Evolutionary conservation across 2,329 filamentous ascomycete genomes (phyloP).

Genomic region (Fusarium heterosporum): DNA sequence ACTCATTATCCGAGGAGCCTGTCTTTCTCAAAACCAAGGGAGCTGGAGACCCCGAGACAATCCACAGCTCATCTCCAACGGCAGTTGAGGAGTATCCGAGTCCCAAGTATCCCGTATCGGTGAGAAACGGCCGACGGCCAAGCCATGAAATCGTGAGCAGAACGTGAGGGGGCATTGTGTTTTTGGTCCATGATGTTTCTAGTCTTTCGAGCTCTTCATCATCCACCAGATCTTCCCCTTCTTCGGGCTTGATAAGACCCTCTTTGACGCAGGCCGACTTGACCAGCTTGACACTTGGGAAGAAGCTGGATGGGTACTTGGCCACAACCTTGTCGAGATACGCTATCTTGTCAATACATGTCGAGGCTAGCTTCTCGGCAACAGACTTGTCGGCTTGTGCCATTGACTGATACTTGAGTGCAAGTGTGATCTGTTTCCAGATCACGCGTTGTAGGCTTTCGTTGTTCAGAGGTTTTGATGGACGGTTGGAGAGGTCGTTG

Average conservation of each 20-base stretch:
- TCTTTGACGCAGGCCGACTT: background rate
- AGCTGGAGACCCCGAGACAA: background rate
- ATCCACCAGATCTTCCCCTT: fast-evolving
- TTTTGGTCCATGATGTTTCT: fast-evolving
- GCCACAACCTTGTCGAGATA: background rate
- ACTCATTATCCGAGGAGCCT: fast-evolving
- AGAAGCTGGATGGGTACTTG: background rate
- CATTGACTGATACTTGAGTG: background rate
- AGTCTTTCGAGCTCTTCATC: background rate
- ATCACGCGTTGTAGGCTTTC: background rate
- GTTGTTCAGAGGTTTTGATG: background rate
- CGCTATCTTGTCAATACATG: fast-evolving
- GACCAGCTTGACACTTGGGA: background rate
- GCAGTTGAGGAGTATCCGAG: background rate
- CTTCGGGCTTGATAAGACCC: background rate
- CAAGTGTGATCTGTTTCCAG: background rate
- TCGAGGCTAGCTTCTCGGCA: fast-evolving
- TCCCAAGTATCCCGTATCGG: background rate
- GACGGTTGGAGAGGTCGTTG: background rate
- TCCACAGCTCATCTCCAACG: background rate
- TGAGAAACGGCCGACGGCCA: background rate
- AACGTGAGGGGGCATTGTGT: background rate
- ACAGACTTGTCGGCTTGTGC: background rate
- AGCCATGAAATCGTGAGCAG: background rate
- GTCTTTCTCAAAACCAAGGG: background rate